Percentiles rank a stretch among this genome's conserved stretches.
Conservation (phyloP, 2,329 filamentous ascomycete species). For the Fusarium algeriense region DNA sequence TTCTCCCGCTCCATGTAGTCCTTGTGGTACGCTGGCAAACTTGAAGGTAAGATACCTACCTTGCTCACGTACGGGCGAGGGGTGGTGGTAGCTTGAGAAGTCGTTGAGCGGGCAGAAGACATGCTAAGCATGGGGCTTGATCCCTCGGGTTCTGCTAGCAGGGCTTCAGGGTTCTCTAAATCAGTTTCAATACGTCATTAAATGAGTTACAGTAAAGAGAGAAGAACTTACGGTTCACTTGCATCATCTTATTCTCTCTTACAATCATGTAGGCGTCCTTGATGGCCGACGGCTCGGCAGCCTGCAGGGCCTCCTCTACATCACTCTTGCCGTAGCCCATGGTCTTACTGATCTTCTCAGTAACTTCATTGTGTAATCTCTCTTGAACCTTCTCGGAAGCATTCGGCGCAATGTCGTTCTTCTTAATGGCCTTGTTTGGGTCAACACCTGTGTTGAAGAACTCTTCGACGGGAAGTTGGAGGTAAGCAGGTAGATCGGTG, state of each 20-base stretch:
- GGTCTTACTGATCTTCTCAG: constrained; percentile 94
- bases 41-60: constrained; percentile 91
- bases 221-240: constrained; percentile 81
- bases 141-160: constrained; percentile 53
- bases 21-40: constrained; percentile 88
- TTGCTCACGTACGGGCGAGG: constrained; percentile 78
- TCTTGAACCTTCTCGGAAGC: constrained; percentile 84
- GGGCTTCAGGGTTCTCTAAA: constrained; percentile 52
- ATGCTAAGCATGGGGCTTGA: constrained; percentile 66
- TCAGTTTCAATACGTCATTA: constrained; percentile 47
- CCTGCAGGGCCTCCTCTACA: constrained; percentile 92
- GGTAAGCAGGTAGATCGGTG: constrained; percentile 86
- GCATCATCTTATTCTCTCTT: constrained; percentile 97
- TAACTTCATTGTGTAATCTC: constrained; percentile 90
- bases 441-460: constrained; percentile 95
- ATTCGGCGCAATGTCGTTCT: constrained; percentile 82
- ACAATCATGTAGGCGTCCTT: constrained; percentile 99
- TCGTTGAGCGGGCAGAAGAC: constrained; percentile 66
- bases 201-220: not conserved
- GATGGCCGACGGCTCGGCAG: constrained; percentile 94
- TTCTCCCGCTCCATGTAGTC: constrained; percentile 85
- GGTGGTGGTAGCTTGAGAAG: constrained; percentile 62
- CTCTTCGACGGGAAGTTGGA: constrained; percentile 88
- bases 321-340: constrained; percentile 98
- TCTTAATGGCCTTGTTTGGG: constrained; percentile 89